Conservation (phyloP, 2,329 filamentous ascomycete genomes). For the Curvularia spicifera region DNA sequence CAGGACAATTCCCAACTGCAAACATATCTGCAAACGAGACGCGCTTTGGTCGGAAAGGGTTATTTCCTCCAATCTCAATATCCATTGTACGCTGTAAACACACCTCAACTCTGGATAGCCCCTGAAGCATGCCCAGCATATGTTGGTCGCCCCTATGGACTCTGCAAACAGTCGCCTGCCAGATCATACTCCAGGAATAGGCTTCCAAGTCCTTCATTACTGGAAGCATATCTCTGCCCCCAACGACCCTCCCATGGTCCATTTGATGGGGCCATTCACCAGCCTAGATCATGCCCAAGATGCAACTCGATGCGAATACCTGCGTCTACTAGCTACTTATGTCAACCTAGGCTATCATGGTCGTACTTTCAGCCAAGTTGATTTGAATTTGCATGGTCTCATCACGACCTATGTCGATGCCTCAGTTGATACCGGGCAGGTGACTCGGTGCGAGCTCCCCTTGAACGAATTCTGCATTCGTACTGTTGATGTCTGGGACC, state of each 20-base stretch:
- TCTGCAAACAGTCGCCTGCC: neutral
- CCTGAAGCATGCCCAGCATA: slow-evolving; percentile 2
- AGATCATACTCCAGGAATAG: neutral
- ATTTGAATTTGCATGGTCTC: neutral
- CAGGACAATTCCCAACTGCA: neutral
- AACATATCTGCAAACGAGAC: neutral
- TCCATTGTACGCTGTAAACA: neutral
- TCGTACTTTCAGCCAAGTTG: slow-evolving; percentile 4
- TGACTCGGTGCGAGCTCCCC: neutral
- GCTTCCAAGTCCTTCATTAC: slow-evolving; percentile 2
- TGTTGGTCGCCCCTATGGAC: neutral
- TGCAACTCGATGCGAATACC: neutral
- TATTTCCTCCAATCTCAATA: neutral
- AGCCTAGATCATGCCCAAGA: slow-evolving; percentile 1
- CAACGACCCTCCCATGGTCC: neutral
- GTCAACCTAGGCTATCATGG: slow-evolving; percentile 1
- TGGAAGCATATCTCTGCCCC: neutral
- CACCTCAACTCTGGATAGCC: neutral
- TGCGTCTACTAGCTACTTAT: neutral
- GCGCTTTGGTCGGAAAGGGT: neutral
- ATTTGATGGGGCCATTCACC: slow-evolving; percentile 6
- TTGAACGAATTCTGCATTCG: slow-evolving; percentile 5
- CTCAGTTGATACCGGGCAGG: neutral
- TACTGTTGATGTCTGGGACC: neutral
- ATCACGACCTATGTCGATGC: slow-evolving; percentile 1